Evolutionary conservation across 768 basidiomycete species (phyloP).

Genomic region (Tubosaeta sp.): DNA sequence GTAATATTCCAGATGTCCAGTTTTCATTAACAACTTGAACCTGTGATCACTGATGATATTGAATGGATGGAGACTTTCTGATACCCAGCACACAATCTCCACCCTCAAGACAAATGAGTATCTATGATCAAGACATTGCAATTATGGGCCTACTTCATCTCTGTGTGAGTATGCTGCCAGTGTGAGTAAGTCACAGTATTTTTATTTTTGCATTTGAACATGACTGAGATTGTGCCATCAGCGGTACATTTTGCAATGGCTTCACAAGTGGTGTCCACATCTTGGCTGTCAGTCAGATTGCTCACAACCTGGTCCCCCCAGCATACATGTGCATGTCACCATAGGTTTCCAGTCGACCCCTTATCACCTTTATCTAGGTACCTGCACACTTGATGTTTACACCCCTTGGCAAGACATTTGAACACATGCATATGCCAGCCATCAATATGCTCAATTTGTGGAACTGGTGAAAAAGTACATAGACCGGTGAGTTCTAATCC

Average conservation of each 20-base stretch:
- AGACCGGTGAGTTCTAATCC: background rate
- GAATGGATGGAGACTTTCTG: background rate
- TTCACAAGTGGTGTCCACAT: background rate
- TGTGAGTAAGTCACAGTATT: background rate
- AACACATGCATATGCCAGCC: background rate
- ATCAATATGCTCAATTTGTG: background rate
- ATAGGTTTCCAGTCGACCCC: background rate
- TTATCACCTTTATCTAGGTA: conserved; percentile 2
- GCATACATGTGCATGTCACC: background rate
- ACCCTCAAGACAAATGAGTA: background rate
- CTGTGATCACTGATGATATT: background rate
- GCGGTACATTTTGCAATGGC: background rate
- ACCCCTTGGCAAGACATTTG: background rate
- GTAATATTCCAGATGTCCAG: background rate
- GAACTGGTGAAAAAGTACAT: background rate
- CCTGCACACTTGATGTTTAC: background rate
- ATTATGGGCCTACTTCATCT: background rate
- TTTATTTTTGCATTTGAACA: background rate
- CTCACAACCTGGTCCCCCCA: background rate
- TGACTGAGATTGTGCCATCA: background rate
- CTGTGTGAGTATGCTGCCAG: background rate
- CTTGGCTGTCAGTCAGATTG: background rate
- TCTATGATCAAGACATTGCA: background rate
- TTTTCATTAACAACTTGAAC: background rate
- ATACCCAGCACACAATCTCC: background rate